These are phyloP conservation scores for Dittrichia graveolens DNA, from an alignment of 129 eudicot genomes.

Conservation along the genomic window DNA sequence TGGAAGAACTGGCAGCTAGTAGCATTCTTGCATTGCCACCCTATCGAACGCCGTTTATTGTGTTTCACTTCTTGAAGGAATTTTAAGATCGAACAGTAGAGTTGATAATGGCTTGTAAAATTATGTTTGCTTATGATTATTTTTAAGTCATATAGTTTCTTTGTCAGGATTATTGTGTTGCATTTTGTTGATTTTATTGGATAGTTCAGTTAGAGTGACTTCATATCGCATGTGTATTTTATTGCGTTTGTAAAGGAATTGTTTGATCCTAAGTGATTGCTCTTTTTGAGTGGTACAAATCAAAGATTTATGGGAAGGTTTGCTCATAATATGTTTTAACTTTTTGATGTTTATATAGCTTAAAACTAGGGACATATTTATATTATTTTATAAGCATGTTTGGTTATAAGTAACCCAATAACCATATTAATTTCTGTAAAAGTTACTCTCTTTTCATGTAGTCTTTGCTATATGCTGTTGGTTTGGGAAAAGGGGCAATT, in stretches of 20 bases:
- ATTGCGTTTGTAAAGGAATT: not conserved
- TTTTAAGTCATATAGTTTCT: not conserved
- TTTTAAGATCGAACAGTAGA: not conserved
- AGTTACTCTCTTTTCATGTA: conserved; percentile 24
- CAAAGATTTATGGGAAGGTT: not conserved
- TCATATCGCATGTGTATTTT: not conserved
- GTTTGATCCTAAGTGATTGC: not conserved
- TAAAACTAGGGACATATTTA: no score
- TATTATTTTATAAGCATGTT: not conserved
- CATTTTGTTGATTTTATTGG: not conserved
- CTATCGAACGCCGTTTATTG: not conserved
- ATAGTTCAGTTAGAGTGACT: not conserved
- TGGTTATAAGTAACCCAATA: not conserved
- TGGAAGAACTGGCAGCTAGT: no score
- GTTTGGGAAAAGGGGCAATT: conserved; percentile 95
- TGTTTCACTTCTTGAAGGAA: conserved; percentile 14
- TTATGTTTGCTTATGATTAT: not conserved
- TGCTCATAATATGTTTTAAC: not conserved
- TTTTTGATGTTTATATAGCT: no score
- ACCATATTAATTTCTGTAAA: not conserved
- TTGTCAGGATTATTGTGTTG: not conserved
- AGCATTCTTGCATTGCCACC: no score
- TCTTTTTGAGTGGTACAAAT: not conserved
- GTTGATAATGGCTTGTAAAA: not conserved
- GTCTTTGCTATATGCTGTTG: conserved; percentile 98